Evolutionary conservation across 2,329 filamentous ascomycete genomes (phyloP), one percentile per base, ranked within the genome.

Genomic region (Thelonectria rubi): DNA sequence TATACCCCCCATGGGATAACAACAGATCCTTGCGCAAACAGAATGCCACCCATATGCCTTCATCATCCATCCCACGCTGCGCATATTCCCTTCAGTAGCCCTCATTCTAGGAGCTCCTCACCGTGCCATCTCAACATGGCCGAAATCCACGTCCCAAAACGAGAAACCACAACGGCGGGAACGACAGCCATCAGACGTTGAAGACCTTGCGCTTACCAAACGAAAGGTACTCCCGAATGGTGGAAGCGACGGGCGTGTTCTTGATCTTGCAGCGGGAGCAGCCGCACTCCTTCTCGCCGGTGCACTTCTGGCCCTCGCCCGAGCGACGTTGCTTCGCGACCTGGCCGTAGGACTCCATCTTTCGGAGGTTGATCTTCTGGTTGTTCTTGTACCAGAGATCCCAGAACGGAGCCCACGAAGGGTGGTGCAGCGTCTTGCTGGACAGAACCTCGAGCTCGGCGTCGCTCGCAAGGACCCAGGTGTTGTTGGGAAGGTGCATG

Each of bases 311-410:
- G 32, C 5, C 32, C 3, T 11, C 14, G 14, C 2, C 11, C 30
- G 61, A 43, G 2, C 65, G 66, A 30, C 70, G 70, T n/a, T 69
- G 70, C 7, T 43, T 60, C 11, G 66, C 69, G 52, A 70, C 40
- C 48, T 47, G 60, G 32, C 65, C 65, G 42, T 76, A 76, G 1
- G 57, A 45, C 21, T 72, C 69, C 64, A 68, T 67, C 3, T 59
- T 69, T n/a, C 71, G 65, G 2, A 68, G 21, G 15, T 76, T 70
- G 34, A 68, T 40, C 17, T 54, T 30, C 7, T 61, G 66, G 1
- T 45, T 59, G 17, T 56, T 55, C 4, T n/a, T 20, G n/a, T 70
- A 74, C 37, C 70, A 65, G 2, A 57, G 26, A 26, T 74, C 72
- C 71, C 71, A 73, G 3, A 63, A 53, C 0, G 43, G 18, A 7